phyloP scores from a whole-genome alignment of 805 yeast species.

The Tetrapisispora namnaoensis region DNA sequence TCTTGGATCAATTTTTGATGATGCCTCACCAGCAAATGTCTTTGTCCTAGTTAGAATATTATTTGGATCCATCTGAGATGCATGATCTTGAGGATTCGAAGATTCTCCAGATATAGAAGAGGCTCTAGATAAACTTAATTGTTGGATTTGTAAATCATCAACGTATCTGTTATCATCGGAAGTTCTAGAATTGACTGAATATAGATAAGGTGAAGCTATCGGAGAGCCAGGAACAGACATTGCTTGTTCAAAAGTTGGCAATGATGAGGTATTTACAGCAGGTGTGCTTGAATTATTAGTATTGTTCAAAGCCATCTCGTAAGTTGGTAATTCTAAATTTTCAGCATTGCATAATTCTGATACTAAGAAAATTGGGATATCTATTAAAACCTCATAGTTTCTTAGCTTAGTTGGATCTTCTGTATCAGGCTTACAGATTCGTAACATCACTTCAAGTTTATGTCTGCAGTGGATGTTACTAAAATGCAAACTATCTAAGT shows the following conservation, averaged over 20 bases:
- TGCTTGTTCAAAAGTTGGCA: constrained; percentile 62
- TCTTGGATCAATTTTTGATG: background rate
- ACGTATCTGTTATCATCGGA: background rate
- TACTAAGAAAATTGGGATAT: constrained; percentile 54
- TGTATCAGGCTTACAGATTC: constrained; percentile 56
- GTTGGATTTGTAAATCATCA: constrained; percentile 10
- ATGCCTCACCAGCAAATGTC: background rate
- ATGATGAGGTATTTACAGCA: constrained; percentile 16
- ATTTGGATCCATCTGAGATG: background rate
- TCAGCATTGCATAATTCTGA: constrained; percentile 33
- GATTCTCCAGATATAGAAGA: background rate
- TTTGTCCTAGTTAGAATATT: background rate
- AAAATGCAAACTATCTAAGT: constrained; percentile 52
- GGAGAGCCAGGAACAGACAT: constrained; percentile 41
- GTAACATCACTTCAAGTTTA: constrained; percentile 56
- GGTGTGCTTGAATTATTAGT: constrained; percentile 3
- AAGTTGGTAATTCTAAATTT: constrained; percentile 32
- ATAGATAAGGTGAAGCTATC: constrained; percentile 16
- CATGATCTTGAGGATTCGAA: background rate
- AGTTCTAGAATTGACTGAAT: constrained; percentile 4
- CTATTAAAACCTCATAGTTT: constrained; percentile 73
- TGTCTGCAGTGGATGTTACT: constrained; percentile 54
- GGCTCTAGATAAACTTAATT: constrained; percentile 12
- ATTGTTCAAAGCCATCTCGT: constrained; percentile 16
- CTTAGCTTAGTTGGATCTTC: constrained; percentile 40